A percentile compares a stretch with the other conserved stretches of the same genome.
These are phyloP conservation scores for Hypocrella siamensis DNA, from an alignment of 2,329 filamentous ascomycete species.

Conservation along the genomic window DNA sequence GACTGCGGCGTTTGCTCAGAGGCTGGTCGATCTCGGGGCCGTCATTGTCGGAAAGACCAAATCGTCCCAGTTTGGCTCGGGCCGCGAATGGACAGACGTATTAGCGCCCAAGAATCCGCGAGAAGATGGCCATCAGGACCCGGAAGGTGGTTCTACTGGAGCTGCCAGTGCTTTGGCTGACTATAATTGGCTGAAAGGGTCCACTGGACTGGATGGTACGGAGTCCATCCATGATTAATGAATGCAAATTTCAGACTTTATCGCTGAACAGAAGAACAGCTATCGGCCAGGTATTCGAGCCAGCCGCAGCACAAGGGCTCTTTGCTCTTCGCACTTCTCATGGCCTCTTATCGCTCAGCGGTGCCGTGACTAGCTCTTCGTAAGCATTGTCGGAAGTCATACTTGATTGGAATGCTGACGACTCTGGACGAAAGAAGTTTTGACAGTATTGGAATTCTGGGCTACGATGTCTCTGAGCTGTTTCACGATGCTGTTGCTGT, in stretches of 20 bases:
- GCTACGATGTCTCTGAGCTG: conserved; percentile 12
- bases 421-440: conserved; percentile 6
- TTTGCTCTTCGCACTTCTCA: conserved; percentile 13
- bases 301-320: conserved; percentile 11
- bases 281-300: conserved; percentile 9
- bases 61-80: conserved; percentile 28
- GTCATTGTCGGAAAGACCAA: conserved; percentile 38
- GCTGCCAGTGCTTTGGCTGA: conserved; percentile 19
- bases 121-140: conserved; percentile 28
- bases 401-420: neutral
- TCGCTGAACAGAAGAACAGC: conserved; percentile 1
- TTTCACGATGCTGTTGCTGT: conserved; percentile 7
- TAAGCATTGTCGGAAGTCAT: conserved; percentile 3
- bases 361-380: conserved; percentile 7
- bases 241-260: too few species aligned
- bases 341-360: conserved; percentile 4
- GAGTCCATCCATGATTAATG: neutral
- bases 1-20: conserved; percentile 35
- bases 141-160: conserved; percentile 20
- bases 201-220: conserved; percentile 21
- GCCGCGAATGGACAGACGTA: conserved; percentile 24
- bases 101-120: conserved; percentile 27
- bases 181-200: conserved; percentile 25
- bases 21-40: conserved; percentile 43
- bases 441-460: conserved; percentile 9